Evolutionary conservation across 2,329 filamentous ascomycete species (phyloP).

Genomic region (Shiraia sp.): DNA sequence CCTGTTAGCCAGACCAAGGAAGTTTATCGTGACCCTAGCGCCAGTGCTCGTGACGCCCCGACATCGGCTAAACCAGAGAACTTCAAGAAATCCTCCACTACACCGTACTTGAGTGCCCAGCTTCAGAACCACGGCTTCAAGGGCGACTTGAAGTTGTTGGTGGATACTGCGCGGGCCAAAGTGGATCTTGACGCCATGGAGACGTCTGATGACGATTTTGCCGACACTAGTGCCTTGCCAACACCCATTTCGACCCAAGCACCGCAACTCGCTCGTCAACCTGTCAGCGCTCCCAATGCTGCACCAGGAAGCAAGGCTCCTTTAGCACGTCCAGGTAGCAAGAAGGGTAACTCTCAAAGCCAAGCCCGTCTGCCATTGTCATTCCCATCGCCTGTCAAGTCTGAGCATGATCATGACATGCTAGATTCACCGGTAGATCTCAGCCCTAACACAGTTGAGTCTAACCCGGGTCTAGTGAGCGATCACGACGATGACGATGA

Average conservation of each 20-base stretch:
- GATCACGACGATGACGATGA: slow-evolving; percentile 56
- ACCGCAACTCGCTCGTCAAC: slow-evolving; percentile 39
- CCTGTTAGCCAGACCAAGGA: slow-evolving; percentile 33
- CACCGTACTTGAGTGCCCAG: slow-evolving; percentile 48
- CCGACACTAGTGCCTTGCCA: slow-evolving; percentile 31
- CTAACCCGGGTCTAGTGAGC: slow-evolving; percentile 54
- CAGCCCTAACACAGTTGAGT: slow-evolving; percentile 53
- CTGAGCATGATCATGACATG: slow-evolving; percentile 31
- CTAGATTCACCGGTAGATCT: slow-evolving; percentile 45
- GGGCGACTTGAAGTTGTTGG: slow-evolving; percentile 44
- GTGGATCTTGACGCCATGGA: slow-evolving; percentile 43
- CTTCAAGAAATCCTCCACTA: slow-evolving; percentile 46
- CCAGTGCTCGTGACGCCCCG: slow-evolving; percentile 17
- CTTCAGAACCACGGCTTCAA: slow-evolving; percentile 48
- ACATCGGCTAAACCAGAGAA: slow-evolving; percentile 17
- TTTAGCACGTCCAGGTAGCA: slow-evolving; percentile 37
- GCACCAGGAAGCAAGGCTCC: slow-evolving; percentile 33
- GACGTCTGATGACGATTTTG: slow-evolving; percentile 41
- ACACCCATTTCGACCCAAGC: slow-evolving; percentile 34
- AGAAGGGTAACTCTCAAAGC: slow-evolving; percentile 32
- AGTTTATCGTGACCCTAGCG: slow-evolving; percentile 36
- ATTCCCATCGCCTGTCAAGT: slow-evolving; percentile 33
- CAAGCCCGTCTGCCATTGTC: slow-evolving; percentile 38
- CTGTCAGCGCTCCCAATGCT: slow-evolving; percentile 27
- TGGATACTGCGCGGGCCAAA: slow-evolving; percentile 41